Conservation (phyloP, 345 rosid species). For the Jatropha curcas region DNA sequence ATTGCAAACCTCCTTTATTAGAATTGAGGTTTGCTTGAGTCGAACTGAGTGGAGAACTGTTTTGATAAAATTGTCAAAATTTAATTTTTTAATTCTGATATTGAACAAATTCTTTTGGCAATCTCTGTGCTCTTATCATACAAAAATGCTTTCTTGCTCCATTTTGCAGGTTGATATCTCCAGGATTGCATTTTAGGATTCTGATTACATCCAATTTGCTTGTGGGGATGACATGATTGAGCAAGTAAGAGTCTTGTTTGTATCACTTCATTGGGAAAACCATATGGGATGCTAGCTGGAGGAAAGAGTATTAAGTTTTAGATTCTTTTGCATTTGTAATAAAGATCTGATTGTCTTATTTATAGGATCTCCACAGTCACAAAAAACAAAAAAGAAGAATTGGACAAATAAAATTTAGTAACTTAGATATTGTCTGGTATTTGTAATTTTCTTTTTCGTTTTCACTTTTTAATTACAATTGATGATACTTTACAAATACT, state of each 20-base stretch:
- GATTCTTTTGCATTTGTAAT: background rate
- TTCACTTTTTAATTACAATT: too few relatives aligned
- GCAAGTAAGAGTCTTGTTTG: constrained; percentile 5
- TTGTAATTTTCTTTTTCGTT: too few relatives aligned
- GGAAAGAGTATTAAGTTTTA: background rate
- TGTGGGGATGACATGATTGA: background rate
- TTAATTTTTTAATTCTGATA: background rate
- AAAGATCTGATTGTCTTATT: background rate
- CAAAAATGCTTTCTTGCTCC: constrained; percentile 2
- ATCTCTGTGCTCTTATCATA: background rate
- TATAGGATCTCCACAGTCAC: background rate
- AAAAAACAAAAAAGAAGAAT: background rate
- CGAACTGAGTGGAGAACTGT: background rate
- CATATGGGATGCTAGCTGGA: background rate
- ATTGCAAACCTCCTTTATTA: background rate
- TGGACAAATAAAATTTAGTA: background rate
- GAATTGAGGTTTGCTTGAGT: too few relatives aligned
- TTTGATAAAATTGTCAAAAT: too few relatives aligned
- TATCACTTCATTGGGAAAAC: background rate
- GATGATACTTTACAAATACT: too few relatives aligned
- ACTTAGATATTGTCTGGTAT: background rate
- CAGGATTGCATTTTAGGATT: background rate
- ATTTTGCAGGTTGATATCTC: constrained; percentile 18
- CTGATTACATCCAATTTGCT: background rate
- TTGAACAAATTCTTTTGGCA: background rate